These are phyloP conservation scores for Chamaecrista fasciculata DNA, from an alignment of 306 rosid genomes.

Conservation along the genomic window DNA sequence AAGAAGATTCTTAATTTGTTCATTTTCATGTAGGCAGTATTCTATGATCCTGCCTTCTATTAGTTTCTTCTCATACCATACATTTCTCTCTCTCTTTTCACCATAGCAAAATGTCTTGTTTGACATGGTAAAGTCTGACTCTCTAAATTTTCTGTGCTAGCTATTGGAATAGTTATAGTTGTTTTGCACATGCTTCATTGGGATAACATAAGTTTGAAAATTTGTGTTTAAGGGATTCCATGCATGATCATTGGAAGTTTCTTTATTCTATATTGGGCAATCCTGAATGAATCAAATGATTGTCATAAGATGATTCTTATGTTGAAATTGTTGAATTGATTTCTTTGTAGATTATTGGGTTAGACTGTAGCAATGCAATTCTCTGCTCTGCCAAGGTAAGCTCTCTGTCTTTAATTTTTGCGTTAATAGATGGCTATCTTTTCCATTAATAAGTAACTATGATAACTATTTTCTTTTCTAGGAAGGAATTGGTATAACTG, in stretches of 20 bases:
- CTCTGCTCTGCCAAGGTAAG: slow-evolving; percentile 91
- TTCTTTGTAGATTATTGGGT: slow-evolving; percentile 67
- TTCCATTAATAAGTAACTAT: not conserved
- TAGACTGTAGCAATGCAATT: slow-evolving; percentile 85
- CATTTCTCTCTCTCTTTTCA: slow-evolving; percentile 4
- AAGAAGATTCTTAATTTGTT: slow-evolving; percentile 23
- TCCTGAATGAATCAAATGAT: slow-evolving; percentile 14
- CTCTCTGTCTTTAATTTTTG: slow-evolving; percentile 22
- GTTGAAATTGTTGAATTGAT: slow-evolving; percentile 11
- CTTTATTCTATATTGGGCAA: slow-evolving; percentile 7
- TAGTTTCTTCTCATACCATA: slow-evolving; percentile 6
- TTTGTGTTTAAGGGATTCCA: slow-evolving; percentile 13
- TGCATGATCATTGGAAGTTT: slow-evolving; percentile 18
- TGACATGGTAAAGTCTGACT: slow-evolving; percentile 3
- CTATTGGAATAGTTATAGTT: slow-evolving; percentile 20
- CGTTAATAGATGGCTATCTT: slow-evolving; percentile 1
- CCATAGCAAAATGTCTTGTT: not conserved
- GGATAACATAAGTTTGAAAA: slow-evolving; percentile 16
- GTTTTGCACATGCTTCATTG: not conserved
- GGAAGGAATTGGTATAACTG: slow-evolving; percentile 88
- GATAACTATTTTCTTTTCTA: slow-evolving; percentile 33
- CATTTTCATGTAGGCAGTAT: slow-evolving; percentile 11
- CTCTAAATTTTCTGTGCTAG: slow-evolving; percentile 9
- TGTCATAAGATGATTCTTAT: slow-evolving; percentile 14
- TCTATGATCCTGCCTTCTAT: slow-evolving; percentile 17